Evolutionary conservation across 805 yeast genomes (phyloP).

Genomic region (Wickerhamomyces chaumierensis): DNA sequence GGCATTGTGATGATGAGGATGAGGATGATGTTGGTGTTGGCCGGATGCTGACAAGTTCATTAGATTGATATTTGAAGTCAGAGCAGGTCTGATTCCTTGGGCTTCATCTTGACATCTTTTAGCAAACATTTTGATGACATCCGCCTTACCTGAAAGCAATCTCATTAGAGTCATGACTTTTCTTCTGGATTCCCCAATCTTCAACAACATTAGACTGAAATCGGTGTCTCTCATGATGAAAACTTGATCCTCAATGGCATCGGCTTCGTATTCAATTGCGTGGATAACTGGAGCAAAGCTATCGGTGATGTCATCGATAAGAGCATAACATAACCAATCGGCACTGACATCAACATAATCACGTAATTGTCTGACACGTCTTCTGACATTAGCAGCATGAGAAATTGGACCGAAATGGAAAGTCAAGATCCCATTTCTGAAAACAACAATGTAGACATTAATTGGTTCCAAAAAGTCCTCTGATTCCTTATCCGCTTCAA

Average conservation of each 20-base stretch:
- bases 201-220: slow-evolving; percentile 62
- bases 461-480: slow-evolving; percentile 79
- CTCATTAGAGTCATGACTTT: slow-evolving; percentile 91
- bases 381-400: slow-evolving; percentile 80
- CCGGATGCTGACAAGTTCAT: slow-evolving; percentile 22
- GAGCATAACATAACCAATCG: slow-evolving; percentile 75
- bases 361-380: slow-evolving; percentile 70
- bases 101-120: slow-evolving; percentile 78
- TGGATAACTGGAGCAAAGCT: slow-evolving; percentile 76
- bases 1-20: too few species aligned
- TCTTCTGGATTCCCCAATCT: slow-evolving; percentile 82
- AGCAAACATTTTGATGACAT: slow-evolving; percentile 91
- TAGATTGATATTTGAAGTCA: slow-evolving; percentile 27
- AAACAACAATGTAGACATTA: slow-evolving; percentile 76
- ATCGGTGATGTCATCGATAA: slow-evolving; percentile 78
- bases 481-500: slow-evolving; percentile 73
- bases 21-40: too few species aligned
- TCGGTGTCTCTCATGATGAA: slow-evolving; percentile 69
- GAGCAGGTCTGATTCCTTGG: slow-evolving; percentile 29
- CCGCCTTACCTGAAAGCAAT: slow-evolving; percentile 85
- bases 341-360: slow-evolving; percentile 71
- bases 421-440: slow-evolving; percentile 81
- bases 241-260: slow-evolving; percentile 71
- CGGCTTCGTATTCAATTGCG: slow-evolving; percentile 69
- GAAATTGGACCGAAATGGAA: slow-evolving; percentile 93